Evolutionary conservation across 1,139 yeast species (phyloP).

Genomic region (Candida tetrigidarum): DNA sequence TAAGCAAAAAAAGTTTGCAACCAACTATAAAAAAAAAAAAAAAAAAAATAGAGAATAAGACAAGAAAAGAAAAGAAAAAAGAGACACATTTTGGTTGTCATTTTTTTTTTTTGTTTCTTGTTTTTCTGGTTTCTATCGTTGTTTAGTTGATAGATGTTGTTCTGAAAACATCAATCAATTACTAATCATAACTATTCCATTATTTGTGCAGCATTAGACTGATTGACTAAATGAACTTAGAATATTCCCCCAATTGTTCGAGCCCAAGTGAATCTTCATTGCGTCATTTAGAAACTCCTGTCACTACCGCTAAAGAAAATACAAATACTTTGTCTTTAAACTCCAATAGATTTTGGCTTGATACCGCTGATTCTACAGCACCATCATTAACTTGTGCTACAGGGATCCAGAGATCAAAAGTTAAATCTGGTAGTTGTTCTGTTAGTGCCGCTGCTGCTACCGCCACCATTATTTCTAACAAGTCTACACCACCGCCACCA

Average conservation of each 20-base stretch:
- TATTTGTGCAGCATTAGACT: not conserved
- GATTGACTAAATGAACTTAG: slow-evolving; percentile 9
- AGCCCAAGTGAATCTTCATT: slow-evolving; percentile 14
- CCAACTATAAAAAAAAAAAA: slow-evolving; percentile 6
- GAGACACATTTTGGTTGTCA: slow-evolving; percentile 2
- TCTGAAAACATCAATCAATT: slow-evolving; percentile 6
- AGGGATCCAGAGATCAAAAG: not conserved
- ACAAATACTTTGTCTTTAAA: slow-evolving; percentile 17
- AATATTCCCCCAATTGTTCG: slow-evolving; percentile 9
- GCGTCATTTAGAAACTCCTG: slow-evolving; percentile 11
- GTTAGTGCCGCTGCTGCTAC: not conserved
- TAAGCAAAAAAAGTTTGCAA: slow-evolving; percentile 9
- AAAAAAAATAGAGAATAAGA: no score
- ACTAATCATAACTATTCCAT: not conserved
- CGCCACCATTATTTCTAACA: no score
- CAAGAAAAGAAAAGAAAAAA: not conserved
- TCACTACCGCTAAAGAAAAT: slow-evolving; percentile 14
- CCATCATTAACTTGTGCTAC: slow-evolving; percentile 9
- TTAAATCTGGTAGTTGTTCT: not conserved
- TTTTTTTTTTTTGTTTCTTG: not conserved
- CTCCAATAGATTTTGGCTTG: slow-evolving; percentile 14
- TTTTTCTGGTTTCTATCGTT: not conserved
- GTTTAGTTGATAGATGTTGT: not conserved
- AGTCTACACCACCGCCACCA: no score
- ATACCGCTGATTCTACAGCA: slow-evolving; percentile 11